phyloP scores from a whole-genome alignment of 441 rosid species.

The Jatropha podagrica region DNA sequence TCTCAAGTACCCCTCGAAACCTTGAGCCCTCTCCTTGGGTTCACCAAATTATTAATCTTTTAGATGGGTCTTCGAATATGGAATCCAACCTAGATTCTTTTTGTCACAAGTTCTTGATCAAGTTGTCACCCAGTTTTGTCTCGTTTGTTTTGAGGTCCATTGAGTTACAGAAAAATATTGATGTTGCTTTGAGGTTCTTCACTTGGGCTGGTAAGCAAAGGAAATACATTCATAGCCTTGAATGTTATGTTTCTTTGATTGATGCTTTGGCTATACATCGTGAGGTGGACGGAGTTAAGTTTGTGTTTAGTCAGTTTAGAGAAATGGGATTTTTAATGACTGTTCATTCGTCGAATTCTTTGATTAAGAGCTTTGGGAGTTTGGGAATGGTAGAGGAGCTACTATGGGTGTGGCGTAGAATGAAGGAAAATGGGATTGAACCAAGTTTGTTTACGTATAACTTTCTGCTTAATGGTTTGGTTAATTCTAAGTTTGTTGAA shows the following conservation, averaged over 20 bases:
- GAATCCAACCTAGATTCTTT: slow-evolving; percentile 58
- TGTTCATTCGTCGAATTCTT: slow-evolving; percentile 39
- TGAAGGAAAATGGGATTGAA: slow-evolving; percentile 71
- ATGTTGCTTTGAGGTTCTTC: slow-evolving; percentile 65
- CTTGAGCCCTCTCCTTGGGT: slow-evolving; percentile 76
- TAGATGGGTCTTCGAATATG: slow-evolving; percentile 63
- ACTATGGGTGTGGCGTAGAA: slow-evolving; percentile 71
- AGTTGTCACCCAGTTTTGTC: slow-evolving; percentile 63
- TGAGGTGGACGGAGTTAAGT: slow-evolving; percentile 49
- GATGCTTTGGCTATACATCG: slow-evolving; percentile 50
- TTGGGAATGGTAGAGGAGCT: slow-evolving; percentile 86
- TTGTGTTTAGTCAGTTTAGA: slow-evolving; percentile 38
- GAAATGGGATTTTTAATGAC: slow-evolving; percentile 43
- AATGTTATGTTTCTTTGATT: slow-evolving; percentile 62
- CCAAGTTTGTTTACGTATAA: slow-evolving; percentile 66
- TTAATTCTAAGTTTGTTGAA: slow-evolving; percentile 63
- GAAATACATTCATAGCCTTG: slow-evolving; percentile 59
- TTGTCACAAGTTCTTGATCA: slow-evolving; percentile 56
- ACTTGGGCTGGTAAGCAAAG: slow-evolving; percentile 71
- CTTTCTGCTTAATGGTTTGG: slow-evolving; percentile 74
- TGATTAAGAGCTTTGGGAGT: slow-evolving; percentile 63
- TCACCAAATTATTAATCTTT: slow-evolving; percentile 47
- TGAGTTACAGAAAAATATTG: slow-evolving; percentile 41
- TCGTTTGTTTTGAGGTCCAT: slow-evolving; percentile 49
- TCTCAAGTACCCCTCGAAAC: slow-evolving; percentile 34